Base-by-base conservation (phyloP, 148 eudicot species). In the Bassia scoparia region DNA sequence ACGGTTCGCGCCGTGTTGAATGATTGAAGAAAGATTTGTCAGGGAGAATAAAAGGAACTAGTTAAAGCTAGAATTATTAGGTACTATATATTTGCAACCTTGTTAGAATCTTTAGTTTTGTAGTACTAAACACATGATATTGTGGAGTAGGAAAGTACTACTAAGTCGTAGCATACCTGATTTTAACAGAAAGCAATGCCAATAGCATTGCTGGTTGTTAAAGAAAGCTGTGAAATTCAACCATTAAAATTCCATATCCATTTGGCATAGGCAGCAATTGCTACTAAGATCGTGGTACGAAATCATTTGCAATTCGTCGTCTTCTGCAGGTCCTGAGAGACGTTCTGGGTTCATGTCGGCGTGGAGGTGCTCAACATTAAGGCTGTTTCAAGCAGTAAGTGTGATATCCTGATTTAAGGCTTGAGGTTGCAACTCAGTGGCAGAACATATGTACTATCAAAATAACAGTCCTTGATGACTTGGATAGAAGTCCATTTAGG, bases 241-340 rank as follows among this genome's bases (percentile, higher is more conserved):
- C 37, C 13, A 30, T 76, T 35, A 69, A 33, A n/a, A 34, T 69
- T 24, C 68, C 73, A 68, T 76, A 31, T 61, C 78, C 78, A 49
- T 78, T 72, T 67, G 76, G 81, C 8, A 72, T 72, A 56, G 76
- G 81, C 21, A 35, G 48, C 13, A 61, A 68, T 24, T 67, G 81
- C 43, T 72, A 35, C 77, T 31, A 56, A 62, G 29, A 60, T 59
- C 73, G 44, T 73, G 81, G 73, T 78, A 58, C 33, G 81, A 73
- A 59, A 72, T 78, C 29, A 16, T 67, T 17, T 78, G 76, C 67
- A 72, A 78, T 68, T 31, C 41, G 20, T 43, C 56, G 9, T 31
- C 66, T 55, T 41, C n/a, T n/a, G n/a, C 61, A 20, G 49, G 53
- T 77, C 21, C 35, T 5, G 52, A 54, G 50, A 70, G 17, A 24